Base-by-base conservation (phyloP, 208 protist species). In the Plasmodiophora brassicae region DNA sequence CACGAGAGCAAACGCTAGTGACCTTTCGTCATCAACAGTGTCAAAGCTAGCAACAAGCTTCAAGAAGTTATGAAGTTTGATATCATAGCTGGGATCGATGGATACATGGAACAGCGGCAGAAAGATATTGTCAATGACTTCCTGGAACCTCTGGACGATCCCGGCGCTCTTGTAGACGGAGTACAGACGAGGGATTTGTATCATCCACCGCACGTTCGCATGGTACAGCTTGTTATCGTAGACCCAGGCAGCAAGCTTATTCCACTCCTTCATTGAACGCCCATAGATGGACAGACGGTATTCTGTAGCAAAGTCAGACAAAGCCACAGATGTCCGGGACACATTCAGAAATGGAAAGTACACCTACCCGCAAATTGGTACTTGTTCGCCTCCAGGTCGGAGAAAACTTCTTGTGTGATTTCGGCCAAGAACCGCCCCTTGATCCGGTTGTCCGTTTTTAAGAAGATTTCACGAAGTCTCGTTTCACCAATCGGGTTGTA, bases 381-480 rank as follows among this genome's bases (percentile, higher is more conserved):
- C 88, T 96, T 94, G 85, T 96, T 95, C n/a, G 95, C 92, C 41
- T 97, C 95, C 86, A 99, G 95, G 90, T 98, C 96, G 14, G 92
- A 91, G 91, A 98, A 98, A 0, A 98, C 93, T 90, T 98, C 94
- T 57, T 85, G 46, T 10, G 90, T 97, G 1, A 99, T 85, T 88
- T 98, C 96, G 45, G 96, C 98, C 88, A 99, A 97, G 92, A 98
- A 99, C 84, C 95, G 94, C 45, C 90, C 94, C 53, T 97, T 95
- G 92, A 98, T 97, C 85, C 97, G 94, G 93, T 99, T 99, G 91
- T 99, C 96, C 8, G 97, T 98, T 92, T 99, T 99, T 46, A 99
- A 93, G 91, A 99, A 96, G 57, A 99, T 94, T 32, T 96, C 96
- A 65, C 97, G 95, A 32, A 99, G 90, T 5, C 10, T 32, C 8